Percentiles rank a stretch among this genome's conserved stretches.
phyloP scores from a whole-genome alignment of 1,284 basidiomycete species.

The Pseudozyma tsukubaensis region DNA sequence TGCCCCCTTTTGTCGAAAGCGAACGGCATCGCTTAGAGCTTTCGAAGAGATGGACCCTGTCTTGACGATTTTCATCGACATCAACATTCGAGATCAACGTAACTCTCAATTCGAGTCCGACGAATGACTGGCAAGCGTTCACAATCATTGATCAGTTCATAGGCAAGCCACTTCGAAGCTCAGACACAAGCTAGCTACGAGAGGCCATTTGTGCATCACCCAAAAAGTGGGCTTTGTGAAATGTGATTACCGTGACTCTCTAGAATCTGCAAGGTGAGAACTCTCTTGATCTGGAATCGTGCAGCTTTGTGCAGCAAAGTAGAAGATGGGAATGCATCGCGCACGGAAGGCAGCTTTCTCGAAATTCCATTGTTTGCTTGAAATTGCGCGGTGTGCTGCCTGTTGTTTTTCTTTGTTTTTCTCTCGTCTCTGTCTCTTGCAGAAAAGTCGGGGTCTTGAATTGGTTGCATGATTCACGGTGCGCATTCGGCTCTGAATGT shows the following conservation, averaged over 20 bases:
- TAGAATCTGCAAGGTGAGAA: background rate
- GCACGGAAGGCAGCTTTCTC: background rate
- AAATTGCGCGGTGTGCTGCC: constrained; percentile 5
- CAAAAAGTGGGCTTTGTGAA: background rate
- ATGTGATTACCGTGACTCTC: background rate
- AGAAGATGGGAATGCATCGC: background rate
- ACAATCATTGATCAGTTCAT: too few species aligned
- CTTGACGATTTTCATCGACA: too few species aligned
- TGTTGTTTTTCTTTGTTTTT: background rate
- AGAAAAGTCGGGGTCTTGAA: background rate
- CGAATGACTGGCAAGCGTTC: too few species aligned
- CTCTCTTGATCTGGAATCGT: constrained; percentile 1
- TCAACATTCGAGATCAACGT: too few species aligned
- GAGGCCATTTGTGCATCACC: too few species aligned
- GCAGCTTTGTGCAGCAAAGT: background rate
- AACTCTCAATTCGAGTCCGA: too few species aligned
- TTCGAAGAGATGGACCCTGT: too few species aligned
- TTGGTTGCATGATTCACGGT: constrained; percentile 7
- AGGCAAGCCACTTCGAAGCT: too few species aligned
- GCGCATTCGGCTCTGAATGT: background rate
- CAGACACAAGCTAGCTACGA: too few species aligned
- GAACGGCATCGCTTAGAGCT: too few species aligned
- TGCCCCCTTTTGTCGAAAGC: too few species aligned
- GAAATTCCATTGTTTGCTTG: background rate
- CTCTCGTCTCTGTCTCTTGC: too few species aligned